phyloP scores from a whole-genome alignment of 805 yeast species.

The Pichia cabralensis region DNA sequence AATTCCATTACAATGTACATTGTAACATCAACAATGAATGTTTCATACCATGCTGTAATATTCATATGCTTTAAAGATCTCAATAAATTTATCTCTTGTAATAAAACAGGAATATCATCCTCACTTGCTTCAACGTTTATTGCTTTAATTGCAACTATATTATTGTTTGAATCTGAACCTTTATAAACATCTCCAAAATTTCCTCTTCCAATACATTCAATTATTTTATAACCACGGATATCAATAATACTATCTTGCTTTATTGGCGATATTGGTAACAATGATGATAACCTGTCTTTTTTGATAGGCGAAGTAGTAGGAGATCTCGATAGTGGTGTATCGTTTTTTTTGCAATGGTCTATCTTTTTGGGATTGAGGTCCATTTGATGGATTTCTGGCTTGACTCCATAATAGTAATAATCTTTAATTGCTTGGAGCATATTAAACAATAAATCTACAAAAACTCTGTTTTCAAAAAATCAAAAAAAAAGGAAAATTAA shows the following conservation, averaged over 20 bases:
- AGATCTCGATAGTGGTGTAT: too few relatives aligned
- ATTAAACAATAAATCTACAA: too few relatives aligned
- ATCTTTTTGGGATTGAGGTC: too few relatives aligned
- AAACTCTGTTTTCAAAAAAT: too few relatives aligned
- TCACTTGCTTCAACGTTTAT: conserved; percentile 70
- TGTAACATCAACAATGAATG: conserved; percentile 52
- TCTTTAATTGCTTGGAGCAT: too few relatives aligned
- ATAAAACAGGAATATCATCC: conserved; percentile 61
- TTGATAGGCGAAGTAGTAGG: too few relatives aligned
- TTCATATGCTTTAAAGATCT: conserved; percentile 54
- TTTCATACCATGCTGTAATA: conserved; percentile 57
- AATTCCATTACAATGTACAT: conserved; percentile 93
- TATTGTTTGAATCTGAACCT: conserved; percentile 33
- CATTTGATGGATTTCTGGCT: too few relatives aligned
- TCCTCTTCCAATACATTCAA: conserved; percentile 68
- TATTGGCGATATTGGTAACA: too few relatives aligned
- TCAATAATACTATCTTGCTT: neutral
- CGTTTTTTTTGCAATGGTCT: too few relatives aligned
- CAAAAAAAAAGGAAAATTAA: too few relatives aligned
- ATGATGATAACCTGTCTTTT: too few relatives aligned
- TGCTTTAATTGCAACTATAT: conserved; percentile 75
- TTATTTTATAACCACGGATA: conserved; percentile 18
- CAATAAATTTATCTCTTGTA: conserved; percentile 72
- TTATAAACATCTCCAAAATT: conserved; percentile 81
- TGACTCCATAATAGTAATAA: too few relatives aligned